Conservation (phyloP, 2,329 filamentous ascomycete genomes). For the Malbranchea zuffiana region DNA sequence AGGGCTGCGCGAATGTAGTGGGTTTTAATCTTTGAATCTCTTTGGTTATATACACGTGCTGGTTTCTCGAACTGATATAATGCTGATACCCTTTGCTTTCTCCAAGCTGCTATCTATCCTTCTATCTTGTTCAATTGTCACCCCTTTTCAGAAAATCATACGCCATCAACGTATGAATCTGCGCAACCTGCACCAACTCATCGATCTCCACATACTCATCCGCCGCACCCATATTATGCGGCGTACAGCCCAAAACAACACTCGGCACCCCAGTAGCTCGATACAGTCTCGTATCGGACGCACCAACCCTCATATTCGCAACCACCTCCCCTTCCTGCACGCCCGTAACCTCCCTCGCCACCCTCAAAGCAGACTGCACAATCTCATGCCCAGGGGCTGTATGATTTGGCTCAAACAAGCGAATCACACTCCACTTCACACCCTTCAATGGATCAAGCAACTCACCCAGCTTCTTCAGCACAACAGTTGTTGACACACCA, state of each 20-base stretch:
- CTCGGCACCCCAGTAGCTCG: constrained; percentile 10
- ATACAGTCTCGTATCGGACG: constrained; percentile 11
- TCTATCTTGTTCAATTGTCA: background rate
- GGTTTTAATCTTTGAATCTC: background rate
- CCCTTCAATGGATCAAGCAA: constrained; percentile 11
- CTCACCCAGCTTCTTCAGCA: constrained; percentile 1
- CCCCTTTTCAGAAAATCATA: constrained; percentile 11
- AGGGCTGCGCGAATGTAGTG: constrained; percentile 25
- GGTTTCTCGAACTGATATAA: background rate
- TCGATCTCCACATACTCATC: constrained; percentile 12
- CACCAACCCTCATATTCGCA: constrained; percentile 11
- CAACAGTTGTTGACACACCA: constrained; percentile 6
- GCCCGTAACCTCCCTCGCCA: constrained; percentile 7
- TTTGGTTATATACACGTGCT: background rate
- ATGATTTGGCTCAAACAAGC: constrained; percentile 10
- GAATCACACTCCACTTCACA: constrained; percentile 8
- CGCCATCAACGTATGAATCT: constrained; percentile 10
- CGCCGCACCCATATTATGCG: constrained; percentile 13
- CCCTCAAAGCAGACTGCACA: constrained; percentile 6
- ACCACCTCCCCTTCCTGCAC: background rate
- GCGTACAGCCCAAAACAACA: constrained; percentile 11
- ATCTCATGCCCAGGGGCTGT: constrained; percentile 11
- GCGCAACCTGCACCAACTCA: constrained; percentile 10
- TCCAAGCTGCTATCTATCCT: background rate
- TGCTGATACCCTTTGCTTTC: background rate